Conservation (phyloP, 2,329 filamentous ascomycete genomes). For the Diaporthe capsici region DNA sequence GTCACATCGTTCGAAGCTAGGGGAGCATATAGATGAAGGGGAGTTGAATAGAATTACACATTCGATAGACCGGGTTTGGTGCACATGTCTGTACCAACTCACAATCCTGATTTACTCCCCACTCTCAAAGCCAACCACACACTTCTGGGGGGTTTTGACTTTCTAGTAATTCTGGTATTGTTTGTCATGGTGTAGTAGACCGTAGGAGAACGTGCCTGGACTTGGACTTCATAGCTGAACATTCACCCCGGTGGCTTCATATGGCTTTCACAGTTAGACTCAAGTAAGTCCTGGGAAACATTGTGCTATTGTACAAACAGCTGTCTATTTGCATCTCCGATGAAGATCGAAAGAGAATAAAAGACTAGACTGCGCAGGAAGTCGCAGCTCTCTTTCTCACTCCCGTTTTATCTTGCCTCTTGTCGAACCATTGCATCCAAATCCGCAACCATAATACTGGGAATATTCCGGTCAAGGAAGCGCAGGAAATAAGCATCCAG, state of each 20-base stretch:
- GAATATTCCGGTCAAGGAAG: constrained; percentile 22
- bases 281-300: not conserved
- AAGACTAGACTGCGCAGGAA: constrained; percentile 38
- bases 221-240: not conserved
- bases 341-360: constrained; percentile 22
- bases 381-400: constrained; percentile 20
- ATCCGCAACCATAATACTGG: constrained; percentile 2
- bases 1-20: not conserved
- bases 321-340: constrained; percentile 37
- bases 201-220: no score
- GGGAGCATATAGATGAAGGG: not conserved
- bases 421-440: constrained; percentile 25
- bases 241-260: not conserved
- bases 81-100: not conserved
- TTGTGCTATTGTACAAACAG: constrained; percentile 33
- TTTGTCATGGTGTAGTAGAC: no score
- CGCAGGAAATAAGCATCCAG: constrained; percentile 6
- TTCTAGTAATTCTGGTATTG: no score
- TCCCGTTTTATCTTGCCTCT: constrained; percentile 30
- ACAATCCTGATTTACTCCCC: not conserved
- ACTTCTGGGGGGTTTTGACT: no score
- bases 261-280: not conserved
- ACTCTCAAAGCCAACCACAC: not conserved
- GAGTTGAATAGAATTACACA: constrained; percentile 1
- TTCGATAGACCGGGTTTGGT: constrained; percentile 21